phyloP scores from a whole-genome alignment of 768 basidiomycete species.

The Trametes gibbosa region DNA sequence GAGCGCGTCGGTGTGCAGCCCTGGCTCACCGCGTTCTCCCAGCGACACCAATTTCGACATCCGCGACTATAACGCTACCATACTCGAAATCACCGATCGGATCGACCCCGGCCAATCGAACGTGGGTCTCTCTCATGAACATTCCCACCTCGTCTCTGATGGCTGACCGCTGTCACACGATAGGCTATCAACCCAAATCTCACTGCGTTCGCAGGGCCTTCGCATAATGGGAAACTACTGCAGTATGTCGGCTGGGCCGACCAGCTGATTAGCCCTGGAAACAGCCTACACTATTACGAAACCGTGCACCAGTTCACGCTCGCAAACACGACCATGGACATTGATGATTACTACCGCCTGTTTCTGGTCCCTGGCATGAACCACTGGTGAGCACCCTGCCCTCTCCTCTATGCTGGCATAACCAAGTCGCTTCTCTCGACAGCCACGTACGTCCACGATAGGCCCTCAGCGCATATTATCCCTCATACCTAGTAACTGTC shows the following conservation, averaged over 20 bases:
- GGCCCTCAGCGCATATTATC: no score
- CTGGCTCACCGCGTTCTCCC: neutral
- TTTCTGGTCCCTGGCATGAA: slow-evolving; percentile 34
- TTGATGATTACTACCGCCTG: slow-evolving; percentile 33
- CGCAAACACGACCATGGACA: slow-evolving; percentile 21
- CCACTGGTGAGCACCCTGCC: slow-evolving; percentile 25
- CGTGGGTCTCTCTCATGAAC: slow-evolving; percentile 1
- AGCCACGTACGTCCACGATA: neutral
- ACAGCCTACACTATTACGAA: slow-evolving; percentile 27
- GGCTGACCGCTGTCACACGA: no score
- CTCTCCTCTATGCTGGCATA: neutral
- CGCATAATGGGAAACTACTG: slow-evolving; percentile 26
- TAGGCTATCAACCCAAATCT: slow-evolving; percentile 27
- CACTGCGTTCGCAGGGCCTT: slow-evolving; percentile 20
- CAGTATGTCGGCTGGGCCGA: slow-evolving; percentile 28
- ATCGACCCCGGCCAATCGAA: slow-evolving; percentile 25
- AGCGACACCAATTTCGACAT: slow-evolving; percentile 25
- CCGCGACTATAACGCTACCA: slow-evolving; percentile 18
- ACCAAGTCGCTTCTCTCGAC: neutral
- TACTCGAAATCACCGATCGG: slow-evolving; percentile 17
- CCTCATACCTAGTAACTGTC: neutral
- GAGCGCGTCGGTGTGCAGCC: neutral
- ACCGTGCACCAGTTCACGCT: slow-evolving; percentile 25
- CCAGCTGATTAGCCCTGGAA: slow-evolving; percentile 31
- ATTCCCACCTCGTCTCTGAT: neutral